A percentile compares a stretch with the other conserved stretches of the same genome.
Conservation (phyloP, 1,284 basidiomycete species). For the Pisolithus thermaeus region DNA sequence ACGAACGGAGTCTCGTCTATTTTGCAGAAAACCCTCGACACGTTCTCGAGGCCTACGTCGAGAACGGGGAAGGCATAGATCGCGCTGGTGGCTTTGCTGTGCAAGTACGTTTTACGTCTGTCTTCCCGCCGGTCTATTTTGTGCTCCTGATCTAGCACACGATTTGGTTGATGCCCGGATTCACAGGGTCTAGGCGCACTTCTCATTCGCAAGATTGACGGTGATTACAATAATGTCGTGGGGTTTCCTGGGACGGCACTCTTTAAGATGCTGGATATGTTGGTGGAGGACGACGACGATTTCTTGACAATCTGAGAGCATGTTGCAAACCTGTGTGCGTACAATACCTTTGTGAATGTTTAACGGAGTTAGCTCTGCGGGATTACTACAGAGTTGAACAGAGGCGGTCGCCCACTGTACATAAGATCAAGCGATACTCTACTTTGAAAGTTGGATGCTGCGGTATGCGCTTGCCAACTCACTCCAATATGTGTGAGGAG, state of each 20-base stretch:
- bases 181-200: slow-evolving; percentile 73
- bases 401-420: too few species aligned
- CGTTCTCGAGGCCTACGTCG: slow-evolving; percentile 79
- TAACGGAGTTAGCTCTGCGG: too few species aligned
- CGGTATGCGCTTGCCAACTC: too few species aligned
- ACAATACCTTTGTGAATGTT: too few species aligned
- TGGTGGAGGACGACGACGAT: slow-evolving; percentile 69
- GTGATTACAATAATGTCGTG: slow-evolving; percentile 90
- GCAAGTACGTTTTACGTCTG: slow-evolving; percentile 58
- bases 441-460: too few species aligned
- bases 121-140: neutral
- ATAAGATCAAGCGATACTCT: too few species aligned
- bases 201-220: slow-evolving; percentile 80
- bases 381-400: too few species aligned
- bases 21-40: slow-evolving; percentile 68
- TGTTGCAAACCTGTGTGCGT: too few species aligned
- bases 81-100: slow-evolving; percentile 94
- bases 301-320: slow-evolving; percentile 45
- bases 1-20: slow-evolving; percentile 76
- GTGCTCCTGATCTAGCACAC: neutral
- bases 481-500: too few species aligned
- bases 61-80: slow-evolving; percentile 85
- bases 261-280: slow-evolving; percentile 60
- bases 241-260: slow-evolving; percentile 84
- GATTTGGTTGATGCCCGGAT: neutral